phyloP scores from a whole-genome alignment of 768 basidiomycete genomes.

The Leccinellum rugosiceps region DNA sequence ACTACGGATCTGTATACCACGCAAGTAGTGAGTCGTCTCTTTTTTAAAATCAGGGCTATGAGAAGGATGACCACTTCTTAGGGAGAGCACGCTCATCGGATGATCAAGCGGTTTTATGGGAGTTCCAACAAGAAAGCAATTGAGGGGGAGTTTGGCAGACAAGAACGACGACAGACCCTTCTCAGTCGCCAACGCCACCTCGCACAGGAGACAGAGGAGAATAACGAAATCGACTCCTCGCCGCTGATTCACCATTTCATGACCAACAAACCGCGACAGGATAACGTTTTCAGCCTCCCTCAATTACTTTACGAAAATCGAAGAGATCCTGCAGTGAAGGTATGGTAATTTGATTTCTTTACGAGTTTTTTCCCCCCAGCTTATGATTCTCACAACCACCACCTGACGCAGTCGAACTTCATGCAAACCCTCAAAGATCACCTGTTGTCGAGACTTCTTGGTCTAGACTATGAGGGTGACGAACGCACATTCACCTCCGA shows the following conservation, averaged over 20 bases:
- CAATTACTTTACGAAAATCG: not conserved
- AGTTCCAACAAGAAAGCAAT: conserved; percentile 20
- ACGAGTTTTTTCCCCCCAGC: too few relatives aligned
- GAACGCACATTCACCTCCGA: not conserved
- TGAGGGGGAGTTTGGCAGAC: conserved; percentile 1
- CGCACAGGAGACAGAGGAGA: not conserved
- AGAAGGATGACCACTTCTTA: not conserved
- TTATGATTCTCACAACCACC: not conserved
- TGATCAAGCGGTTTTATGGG: conserved; percentile 26
- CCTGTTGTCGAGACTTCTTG: conserved; percentile 13
- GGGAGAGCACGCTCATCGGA: not conserved
- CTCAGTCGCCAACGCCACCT: not conserved
- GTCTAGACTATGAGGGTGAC: conserved; percentile 15
- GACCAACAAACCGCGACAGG: not conserved
- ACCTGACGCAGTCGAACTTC: conserved; percentile 11
- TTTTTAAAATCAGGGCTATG: not conserved
- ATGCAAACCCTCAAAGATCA: conserved; percentile 20
- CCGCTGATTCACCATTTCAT: conserved; percentile 3
- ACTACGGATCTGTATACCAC: not conserved
- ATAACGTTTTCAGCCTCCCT: not conserved
- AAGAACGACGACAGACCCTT: conserved; percentile 7
- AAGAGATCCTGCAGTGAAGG: conserved; percentile 6
- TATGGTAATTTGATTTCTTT: not conserved
- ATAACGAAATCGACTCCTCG: not conserved
- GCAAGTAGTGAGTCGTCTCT: not conserved